phyloP scores from a whole-genome alignment of 225 moss, liverwort and hornwort species.

The Bryoerythrophyllum caledonicum region DNA sequence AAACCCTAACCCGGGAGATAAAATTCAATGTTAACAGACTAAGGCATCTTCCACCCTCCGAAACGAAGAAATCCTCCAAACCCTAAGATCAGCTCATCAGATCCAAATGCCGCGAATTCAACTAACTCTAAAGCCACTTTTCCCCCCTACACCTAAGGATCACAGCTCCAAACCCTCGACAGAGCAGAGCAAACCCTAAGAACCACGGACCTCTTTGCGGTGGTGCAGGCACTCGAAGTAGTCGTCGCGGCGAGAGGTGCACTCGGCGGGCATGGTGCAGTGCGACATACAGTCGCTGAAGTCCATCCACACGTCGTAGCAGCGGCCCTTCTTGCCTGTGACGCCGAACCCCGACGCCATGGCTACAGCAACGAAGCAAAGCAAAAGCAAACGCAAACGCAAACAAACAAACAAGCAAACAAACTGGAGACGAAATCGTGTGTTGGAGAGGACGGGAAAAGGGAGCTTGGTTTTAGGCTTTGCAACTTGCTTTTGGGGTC shows the following conservation, averaged over 20 bases:
- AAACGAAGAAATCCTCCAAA: background rate
- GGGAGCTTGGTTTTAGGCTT: background rate
- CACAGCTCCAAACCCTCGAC: background rate
- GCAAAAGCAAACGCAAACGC: background rate
- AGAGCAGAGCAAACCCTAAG: background rate
- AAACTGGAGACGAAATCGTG: no score
- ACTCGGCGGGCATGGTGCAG: constrained; percentile 82
- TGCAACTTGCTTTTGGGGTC: background rate
- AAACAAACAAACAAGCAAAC: background rate
- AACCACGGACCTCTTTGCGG: constrained; percentile 79
- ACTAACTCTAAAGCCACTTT: constrained; percentile 10
- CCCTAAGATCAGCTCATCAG: constrained; percentile 7
- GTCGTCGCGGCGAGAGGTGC: constrained; percentile 82
- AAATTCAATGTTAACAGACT: background rate
- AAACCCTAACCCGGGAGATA: constrained; percentile 18
- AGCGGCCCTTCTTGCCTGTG: constrained; percentile 90
- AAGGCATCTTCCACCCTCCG: background rate
- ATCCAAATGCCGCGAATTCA: background rate
- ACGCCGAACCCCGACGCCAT: constrained; percentile 98
- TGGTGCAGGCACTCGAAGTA: constrained; percentile 99
- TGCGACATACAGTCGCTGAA: constrained; percentile 96
- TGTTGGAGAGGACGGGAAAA: background rate
- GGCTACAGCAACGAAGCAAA: background rate
- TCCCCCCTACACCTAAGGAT: background rate
- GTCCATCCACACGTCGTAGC: constrained; percentile 98